These are phyloP conservation scores for Suillus cothurnatus DNA, from an alignment of 768 basidiomycete genomes.

Conservation along the genomic window DNA sequence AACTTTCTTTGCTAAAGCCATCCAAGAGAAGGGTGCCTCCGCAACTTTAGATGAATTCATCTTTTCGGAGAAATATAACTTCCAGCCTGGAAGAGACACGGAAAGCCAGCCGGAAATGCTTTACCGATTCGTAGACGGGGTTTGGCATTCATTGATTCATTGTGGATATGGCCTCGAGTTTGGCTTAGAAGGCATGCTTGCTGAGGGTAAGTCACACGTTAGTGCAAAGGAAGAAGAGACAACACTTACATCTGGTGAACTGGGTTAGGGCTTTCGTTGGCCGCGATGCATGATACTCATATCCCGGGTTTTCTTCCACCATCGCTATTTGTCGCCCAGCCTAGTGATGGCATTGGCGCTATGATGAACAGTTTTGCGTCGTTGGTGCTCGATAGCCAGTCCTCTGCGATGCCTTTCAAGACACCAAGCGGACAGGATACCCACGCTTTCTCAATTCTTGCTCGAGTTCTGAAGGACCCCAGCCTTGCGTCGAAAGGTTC, in stretches of 20 bases:
- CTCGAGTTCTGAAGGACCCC: constrained; percentile 53
- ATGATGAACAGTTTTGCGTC: constrained; percentile 13
- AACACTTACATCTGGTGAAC: not conserved
- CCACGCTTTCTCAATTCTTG: constrained; percentile 50
- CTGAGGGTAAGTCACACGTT: constrained; percentile 49
- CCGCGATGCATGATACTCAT: constrained; percentile 33
- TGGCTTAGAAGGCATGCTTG: constrained; percentile 57
- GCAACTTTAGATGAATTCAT: constrained; percentile 28
- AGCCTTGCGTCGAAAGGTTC: constrained; percentile 21
- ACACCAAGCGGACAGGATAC: constrained; percentile 15
- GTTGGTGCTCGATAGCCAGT: constrained; percentile 9
- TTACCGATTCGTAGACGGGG: constrained; percentile 46
- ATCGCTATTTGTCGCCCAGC: constrained; percentile 15
- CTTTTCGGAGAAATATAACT: constrained; percentile 34
- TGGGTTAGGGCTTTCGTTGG: constrained; percentile 25
- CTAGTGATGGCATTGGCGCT: not conserved
- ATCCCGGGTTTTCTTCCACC: constrained; percentile 35
- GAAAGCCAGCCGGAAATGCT: constrained; percentile 52
- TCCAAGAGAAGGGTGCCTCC: constrained; percentile 21
- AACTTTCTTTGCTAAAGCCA: constrained; percentile 24
- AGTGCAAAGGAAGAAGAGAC: not conserved
- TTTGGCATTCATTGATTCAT: constrained; percentile 68
- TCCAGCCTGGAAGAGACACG: constrained; percentile 16
- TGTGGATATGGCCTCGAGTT: constrained; percentile 66
- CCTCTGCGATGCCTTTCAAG: not conserved